phyloP scores from a whole-genome alignment of 2,329 filamentous ascomycete species.

The Calonectria crousiana region DNA sequence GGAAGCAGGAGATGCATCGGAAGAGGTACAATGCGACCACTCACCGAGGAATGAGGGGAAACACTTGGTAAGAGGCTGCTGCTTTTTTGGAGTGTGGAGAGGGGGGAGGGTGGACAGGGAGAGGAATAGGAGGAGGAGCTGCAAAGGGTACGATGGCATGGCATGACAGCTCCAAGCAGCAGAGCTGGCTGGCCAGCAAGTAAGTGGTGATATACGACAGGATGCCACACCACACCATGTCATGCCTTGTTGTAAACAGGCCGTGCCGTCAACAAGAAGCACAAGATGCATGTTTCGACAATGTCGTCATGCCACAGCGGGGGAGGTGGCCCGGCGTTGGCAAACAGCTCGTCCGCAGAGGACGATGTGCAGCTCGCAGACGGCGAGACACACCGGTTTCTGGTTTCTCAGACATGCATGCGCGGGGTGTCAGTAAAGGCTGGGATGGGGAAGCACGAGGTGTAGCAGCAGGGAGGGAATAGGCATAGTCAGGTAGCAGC shows the following conservation, averaged over 20 bases:
- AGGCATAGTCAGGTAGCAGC: conserved; percentile 20
- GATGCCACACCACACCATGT: not conserved
- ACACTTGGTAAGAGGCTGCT: not conserved
- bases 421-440: conserved; percentile 1
- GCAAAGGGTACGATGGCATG: not conserved
- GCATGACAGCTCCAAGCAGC: not conserved
- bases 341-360: not conserved
- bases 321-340: conserved; percentile 31
- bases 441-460: not conserved
- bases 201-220: not conserved
- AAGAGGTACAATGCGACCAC: conserved; percentile 11
- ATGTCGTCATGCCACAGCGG: conserved; percentile 43
- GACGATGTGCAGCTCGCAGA: conserved; percentile 29
- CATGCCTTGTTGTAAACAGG: not conserved
- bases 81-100: not conserved
- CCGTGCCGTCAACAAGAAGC: not conserved
- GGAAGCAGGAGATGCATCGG: not conserved
- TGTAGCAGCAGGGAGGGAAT: conserved; percentile 3
- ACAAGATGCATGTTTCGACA: conserved; percentile 31
- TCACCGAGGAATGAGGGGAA: conserved; percentile 11
- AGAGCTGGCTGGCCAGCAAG: not conserved
- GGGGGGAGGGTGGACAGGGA: not conserved
- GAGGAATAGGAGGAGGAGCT: not conserved
- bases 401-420: conserved; percentile 21
- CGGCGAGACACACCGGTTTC: conserved; percentile 5